These are phyloP conservation scores for Pythium brachiatum DNA, from an alignment of 352 stramenopile genomes.

Conservation along the genomic window DNA sequence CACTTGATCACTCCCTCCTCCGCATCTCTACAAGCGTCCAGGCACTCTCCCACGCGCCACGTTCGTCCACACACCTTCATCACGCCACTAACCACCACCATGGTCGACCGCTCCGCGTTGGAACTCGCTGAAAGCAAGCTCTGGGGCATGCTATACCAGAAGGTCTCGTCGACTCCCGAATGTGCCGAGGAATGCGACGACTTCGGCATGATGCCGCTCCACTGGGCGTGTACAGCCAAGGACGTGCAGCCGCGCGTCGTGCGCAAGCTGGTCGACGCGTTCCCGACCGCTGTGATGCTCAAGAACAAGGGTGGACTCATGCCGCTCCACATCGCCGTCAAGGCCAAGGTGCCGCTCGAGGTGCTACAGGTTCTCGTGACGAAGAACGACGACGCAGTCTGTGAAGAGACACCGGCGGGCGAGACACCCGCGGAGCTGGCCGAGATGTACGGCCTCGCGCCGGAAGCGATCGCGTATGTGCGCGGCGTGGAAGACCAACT, in stretches of 20 bases:
- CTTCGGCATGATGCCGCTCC: constrained; percentile 84
- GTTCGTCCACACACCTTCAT: not conserved
- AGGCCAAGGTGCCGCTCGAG: constrained; percentile 66
- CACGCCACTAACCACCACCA: not conserved
- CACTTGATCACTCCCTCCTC: too few relatives aligned
- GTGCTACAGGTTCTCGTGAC: constrained; percentile 57
- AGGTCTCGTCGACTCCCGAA: constrained; percentile 46
- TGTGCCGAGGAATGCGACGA: constrained; percentile 77
- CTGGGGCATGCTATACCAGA: constrained; percentile 63
- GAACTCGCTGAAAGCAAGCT: constrained; percentile 70
- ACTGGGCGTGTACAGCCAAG: constrained; percentile 80
- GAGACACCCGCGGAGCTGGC: constrained; percentile 73
- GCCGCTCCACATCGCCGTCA: constrained; percentile 81
- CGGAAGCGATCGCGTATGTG: constrained; percentile 51
- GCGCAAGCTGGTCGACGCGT: constrained; percentile 63
- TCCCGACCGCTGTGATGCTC: constrained; percentile 43
- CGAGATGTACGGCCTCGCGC: constrained; percentile 42
- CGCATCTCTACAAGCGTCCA: not conserved
- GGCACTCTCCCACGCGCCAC: not conserved
- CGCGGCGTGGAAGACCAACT: constrained; percentile 42
- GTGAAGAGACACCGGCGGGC: constrained; percentile 65
- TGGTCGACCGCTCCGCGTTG: constrained; percentile 42
- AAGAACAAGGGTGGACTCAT: constrained; percentile 80
- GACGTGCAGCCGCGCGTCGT: constrained; percentile 64
- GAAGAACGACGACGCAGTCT: constrained; percentile 44